Conservation (phyloP, 208 protist genomes). For the Trypanosoma cruzi region DNA sequence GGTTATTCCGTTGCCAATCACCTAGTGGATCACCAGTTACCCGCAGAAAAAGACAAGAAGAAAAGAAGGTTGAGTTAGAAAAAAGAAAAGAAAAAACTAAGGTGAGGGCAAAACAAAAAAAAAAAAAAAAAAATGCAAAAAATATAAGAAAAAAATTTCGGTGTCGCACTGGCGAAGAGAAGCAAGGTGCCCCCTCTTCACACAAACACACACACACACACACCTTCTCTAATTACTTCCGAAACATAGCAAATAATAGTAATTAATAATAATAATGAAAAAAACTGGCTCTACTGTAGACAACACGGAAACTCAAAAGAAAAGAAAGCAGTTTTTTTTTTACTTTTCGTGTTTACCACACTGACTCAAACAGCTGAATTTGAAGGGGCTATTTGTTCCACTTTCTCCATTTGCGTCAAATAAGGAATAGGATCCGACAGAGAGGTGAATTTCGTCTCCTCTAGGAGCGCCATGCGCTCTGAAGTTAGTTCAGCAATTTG, state of each 20-base stretch:
- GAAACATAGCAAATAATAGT: background rate
- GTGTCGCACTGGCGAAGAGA: background rate
- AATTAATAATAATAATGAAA: background rate
- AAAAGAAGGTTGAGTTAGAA: background rate
- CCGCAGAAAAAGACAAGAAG: conserved; percentile 1
- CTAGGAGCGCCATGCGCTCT: conserved; percentile 31
- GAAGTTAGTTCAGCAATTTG: conserved; percentile 52
- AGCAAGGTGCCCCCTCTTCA: background rate
- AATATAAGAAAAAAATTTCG: conserved; percentile 9
- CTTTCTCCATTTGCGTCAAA: background rate
- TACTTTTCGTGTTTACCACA: background rate
- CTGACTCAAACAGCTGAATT: background rate
- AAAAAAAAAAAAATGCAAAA: background rate
- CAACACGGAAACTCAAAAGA: conserved; percentile 7
- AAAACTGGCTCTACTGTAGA: conserved; percentile 14
- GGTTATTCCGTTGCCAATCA: background rate
- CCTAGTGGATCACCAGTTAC: background rate
- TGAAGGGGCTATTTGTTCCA: background rate
- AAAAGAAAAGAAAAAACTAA: conserved; percentile 10
- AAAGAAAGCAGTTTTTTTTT: background rate
- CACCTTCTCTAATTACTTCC: background rate
- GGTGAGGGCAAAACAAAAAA: conserved; percentile 3
- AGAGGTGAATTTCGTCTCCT: background rate
- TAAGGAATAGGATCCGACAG: background rate
- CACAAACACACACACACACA: background rate